phyloP scores from a whole-genome alignment of 2,329 filamentous ascomycete species.

The Aspergillus flavus region DNA sequence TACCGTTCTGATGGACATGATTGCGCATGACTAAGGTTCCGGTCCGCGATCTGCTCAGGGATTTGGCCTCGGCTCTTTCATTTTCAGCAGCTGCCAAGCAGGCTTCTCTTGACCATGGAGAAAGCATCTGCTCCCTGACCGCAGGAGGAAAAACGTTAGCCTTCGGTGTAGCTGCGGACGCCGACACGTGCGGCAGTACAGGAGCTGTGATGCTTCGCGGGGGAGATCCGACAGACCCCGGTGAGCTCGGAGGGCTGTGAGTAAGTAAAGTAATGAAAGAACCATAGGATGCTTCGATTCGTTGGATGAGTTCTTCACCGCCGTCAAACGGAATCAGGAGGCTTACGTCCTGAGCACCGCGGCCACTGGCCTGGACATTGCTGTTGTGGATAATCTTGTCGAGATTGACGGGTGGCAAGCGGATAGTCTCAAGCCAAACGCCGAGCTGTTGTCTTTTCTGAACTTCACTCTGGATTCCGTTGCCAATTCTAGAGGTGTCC shows the following conservation, averaged over 20 bases:
- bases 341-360: slow-evolving; percentile 47
- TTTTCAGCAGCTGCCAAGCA: slow-evolving; percentile 69
- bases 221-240: slow-evolving; percentile 61
- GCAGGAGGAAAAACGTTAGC: slow-evolving; percentile 64
- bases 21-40: slow-evolving; percentile 52
- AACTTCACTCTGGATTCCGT: slow-evolving; percentile 75
- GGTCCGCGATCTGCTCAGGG: slow-evolving; percentile 73
- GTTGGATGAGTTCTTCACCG: slow-evolving; percentile 70
- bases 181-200: slow-evolving; percentile 54
- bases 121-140: slow-evolving; percentile 74
- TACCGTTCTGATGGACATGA: slow-evolving; percentile 33
- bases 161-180: slow-evolving; percentile 35
- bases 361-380: slow-evolving; percentile 29
- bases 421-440: slow-evolving; percentile 77
- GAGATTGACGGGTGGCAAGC: slow-evolving; percentile 68
- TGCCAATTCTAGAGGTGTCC: slow-evolving; percentile 68
- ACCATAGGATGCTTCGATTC: slow-evolving; percentile 72
- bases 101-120: slow-evolving; percentile 76
- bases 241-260: slow-evolving; percentile 70
- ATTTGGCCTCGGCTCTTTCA: slow-evolving; percentile 69
- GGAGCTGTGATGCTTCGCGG: slow-evolving; percentile 65
- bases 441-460: slow-evolving; percentile 70
- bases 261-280: slow-evolving; percentile 64
- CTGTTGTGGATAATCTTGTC: slow-evolving; percentile 63
- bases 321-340: slow-evolving; percentile 70